A percentile compares a stretch with the other conserved stretches of the same genome.
These are phyloP conservation scores for Botrytis aclada DNA, from an alignment of 2,329 filamentous ascomycete genomes.

Conservation along the genomic window DNA sequence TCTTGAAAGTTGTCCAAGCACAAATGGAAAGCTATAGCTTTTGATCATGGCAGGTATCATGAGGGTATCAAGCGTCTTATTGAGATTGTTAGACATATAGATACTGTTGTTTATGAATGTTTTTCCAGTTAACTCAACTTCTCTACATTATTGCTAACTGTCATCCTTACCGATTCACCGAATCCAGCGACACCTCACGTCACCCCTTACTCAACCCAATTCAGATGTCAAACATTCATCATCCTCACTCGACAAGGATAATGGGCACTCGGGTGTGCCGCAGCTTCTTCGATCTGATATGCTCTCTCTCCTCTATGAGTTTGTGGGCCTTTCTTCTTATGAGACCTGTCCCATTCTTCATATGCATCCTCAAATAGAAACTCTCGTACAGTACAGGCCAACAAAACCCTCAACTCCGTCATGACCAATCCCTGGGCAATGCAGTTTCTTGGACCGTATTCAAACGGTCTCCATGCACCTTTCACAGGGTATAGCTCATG, in stretches of 20 bases:
- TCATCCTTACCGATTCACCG: background rate
- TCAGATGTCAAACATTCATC: background rate
- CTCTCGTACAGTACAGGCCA: constrained; percentile 39
- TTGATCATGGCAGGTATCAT: background rate
- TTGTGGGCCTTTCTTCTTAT: background rate
- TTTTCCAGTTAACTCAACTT: background rate
- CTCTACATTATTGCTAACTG: background rate
- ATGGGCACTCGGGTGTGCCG: background rate
- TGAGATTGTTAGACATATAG: background rate
- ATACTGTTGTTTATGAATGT: background rate
- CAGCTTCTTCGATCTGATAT: background rate
- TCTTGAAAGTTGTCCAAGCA: background rate
- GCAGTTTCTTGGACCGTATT: constrained; percentile 6
- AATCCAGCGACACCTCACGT: background rate
- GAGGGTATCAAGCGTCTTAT: background rate
- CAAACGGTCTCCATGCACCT: constrained; percentile 7
- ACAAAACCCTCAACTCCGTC: constrained; percentile 46
- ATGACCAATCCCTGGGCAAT: constrained; percentile 48
- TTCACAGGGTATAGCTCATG: constrained; percentile 30
- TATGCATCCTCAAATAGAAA: constrained; percentile 6
- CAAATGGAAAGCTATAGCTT: background rate
- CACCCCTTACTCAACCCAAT: background rate
- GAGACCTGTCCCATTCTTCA: background rate
- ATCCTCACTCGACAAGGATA: background rate
- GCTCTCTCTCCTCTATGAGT: background rate